These are phyloP conservation scores for Begonia peltatifolia DNA, from an alignment of 306 rosid species.

Conservation along the genomic window DNA sequence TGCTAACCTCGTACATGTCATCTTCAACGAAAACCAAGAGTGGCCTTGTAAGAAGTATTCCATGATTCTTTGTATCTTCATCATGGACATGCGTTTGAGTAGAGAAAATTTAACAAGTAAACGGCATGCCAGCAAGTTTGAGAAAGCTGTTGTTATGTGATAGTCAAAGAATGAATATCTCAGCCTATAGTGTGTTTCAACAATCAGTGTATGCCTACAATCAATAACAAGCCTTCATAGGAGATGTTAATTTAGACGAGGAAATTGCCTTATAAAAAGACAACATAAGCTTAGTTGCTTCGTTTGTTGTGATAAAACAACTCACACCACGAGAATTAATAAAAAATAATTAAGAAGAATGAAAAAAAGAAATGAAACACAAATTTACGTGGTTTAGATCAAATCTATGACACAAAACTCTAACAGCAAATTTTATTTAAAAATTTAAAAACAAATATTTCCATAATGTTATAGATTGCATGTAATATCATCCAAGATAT, in stretches of 20 bases:
- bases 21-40: conserved; percentile 68
- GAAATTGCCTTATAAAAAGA: conserved; percentile 5
- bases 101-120: conserved; percentile 66
- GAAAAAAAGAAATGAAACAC: no score
- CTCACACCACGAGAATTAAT: no score
- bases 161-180: conserved; percentile 79
- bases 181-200: conserved; percentile 75
- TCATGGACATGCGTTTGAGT: conserved; percentile 16
- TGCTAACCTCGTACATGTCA: conserved; percentile 71
- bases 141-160: conserved; percentile 83
- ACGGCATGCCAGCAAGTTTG: conserved; percentile 96
- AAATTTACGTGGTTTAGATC: no score
- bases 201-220: conserved; percentile 35
- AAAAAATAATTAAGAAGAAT: no score
- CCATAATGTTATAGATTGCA: no score
- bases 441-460: no score
- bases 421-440: no score
- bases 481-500: no score
- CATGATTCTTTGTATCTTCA: conserved; percentile 23
- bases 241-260: conserved; percentile 13
- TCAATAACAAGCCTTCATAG: conserved; percentile 19
- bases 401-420: no score
- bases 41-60: conserved; percentile 74
- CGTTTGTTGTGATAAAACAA: conserved; percentile 5
- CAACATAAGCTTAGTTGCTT: no score